Conservation (phyloP, 805 yeast species). For the Pichia nanzhaoensis region DNA sequence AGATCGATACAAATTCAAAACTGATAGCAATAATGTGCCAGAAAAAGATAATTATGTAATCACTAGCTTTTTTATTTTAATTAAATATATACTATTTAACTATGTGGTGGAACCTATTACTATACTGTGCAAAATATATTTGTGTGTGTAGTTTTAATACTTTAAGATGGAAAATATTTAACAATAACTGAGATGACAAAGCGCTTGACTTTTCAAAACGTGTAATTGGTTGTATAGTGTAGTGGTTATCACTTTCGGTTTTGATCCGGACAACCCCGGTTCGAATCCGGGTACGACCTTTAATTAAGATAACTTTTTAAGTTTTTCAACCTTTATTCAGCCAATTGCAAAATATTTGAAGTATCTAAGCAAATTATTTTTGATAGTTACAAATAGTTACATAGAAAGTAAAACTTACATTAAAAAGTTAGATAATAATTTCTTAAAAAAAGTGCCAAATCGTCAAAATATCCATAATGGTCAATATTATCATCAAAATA, state of each 20-base stretch:
- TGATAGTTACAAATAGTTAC: too few relatives aligned
- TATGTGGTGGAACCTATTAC: too few relatives aligned
- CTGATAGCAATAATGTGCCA: too few relatives aligned
- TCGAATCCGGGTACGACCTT: slow-evolving; percentile 82
- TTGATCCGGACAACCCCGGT: slow-evolving; percentile 80
- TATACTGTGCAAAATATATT: too few relatives aligned
- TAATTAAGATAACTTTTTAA: slow-evolving; percentile 7
- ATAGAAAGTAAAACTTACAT: not conserved
- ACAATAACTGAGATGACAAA: too few relatives aligned
- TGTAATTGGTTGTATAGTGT: slow-evolving; percentile 47
- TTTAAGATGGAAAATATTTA: too few relatives aligned
- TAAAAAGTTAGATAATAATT: not conserved
- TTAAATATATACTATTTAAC: too few relatives aligned
- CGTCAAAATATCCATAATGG: slow-evolving; percentile 28
- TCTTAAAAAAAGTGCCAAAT: slow-evolving; percentile 12
- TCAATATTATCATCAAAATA: slow-evolving; percentile 15
- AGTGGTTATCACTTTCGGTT: slow-evolving; percentile 79
- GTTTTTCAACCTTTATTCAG: not conserved
- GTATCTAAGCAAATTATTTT: not conserved
- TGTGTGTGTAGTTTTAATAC: too few relatives aligned
- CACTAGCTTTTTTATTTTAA: too few relatives aligned
- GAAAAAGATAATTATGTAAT: too few relatives aligned
- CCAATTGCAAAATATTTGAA: too few relatives aligned
- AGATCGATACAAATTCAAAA: too few relatives aligned
- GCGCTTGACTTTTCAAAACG: not conserved